Evolutionary conservation across 192 early-diverging fungal species (phyloP), one percentile per base, ranked within the genome.

Genomic region (Backusella psychrophila): DNA sequence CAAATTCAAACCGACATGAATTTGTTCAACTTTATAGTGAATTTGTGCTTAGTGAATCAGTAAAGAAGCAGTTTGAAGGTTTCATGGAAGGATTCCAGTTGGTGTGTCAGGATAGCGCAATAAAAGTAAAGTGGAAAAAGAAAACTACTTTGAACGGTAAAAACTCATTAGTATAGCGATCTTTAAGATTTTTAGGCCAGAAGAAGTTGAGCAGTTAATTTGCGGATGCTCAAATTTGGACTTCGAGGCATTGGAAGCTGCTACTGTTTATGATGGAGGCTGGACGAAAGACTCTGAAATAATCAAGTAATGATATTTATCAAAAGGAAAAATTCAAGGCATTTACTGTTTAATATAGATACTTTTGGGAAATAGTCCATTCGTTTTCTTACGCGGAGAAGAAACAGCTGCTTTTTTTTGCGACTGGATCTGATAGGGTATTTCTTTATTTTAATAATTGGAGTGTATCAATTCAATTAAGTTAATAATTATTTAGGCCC

Each of bases 371-470:
- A 53, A 92, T 94, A 23, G 95, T 96, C 14, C 87, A 93, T 72
- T 88, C 75, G n/a, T 94, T 96, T 66, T 83, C 88, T 6, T 89
- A 94, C 36, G 94, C 95, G 66, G 89, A 95, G 75, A 93, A 96
- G 87, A 94, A 94, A 76, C 85, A 89, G 75, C 78, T 98, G n/a
- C 82, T 97, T 15, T 94, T 95, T 71, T 97, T 98, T 86, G 90
- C 92, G 3, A 98, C 96, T 7, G 94, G 96, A 42, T 94, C 93
- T 23, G 96, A 98, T 80, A 85, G 96, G 4, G 95, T 96, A 70
- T 53, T 15, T 34, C 36, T 17, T 23, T 46, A 72, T 17, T 38
- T 14, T 33, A 4, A 66, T 6, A 52, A 34, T 35, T 53, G 23
- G 14, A 26, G 11, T 0, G 4, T 59, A 33, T 9, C n/a, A 11